A percentile compares a stretch with the other conserved stretches of the same genome.
phyloP scores from a whole-genome alignment of 2,329 filamentous ascomycete genomes.

The Fusarium sp. region DNA sequence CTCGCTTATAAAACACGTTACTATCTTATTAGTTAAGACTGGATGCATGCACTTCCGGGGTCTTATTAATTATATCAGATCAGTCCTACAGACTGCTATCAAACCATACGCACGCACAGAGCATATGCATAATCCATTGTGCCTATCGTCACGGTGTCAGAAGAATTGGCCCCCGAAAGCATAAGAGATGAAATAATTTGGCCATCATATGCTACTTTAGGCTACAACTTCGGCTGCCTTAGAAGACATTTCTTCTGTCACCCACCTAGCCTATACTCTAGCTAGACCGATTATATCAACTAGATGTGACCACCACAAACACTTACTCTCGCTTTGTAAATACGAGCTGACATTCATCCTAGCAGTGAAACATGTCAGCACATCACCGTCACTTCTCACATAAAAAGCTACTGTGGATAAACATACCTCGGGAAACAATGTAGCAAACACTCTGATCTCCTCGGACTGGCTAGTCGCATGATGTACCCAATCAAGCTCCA shows the following conservation, averaged over 20 bases:
- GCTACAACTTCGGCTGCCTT: too few relatives aligned
- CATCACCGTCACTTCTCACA: fast-evolving
- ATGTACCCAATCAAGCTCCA: conserved; percentile 64
- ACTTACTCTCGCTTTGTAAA: conserved; percentile 7
- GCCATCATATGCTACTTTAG: too few relatives aligned
- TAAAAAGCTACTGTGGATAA: fast-evolving
- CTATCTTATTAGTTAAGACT: not conserved
- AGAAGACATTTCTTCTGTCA: too few relatives aligned
- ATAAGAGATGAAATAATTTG: too few relatives aligned
- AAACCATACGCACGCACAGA: too few relatives aligned
- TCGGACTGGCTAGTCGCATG: conserved; percentile 61
- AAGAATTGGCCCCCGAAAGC: too few relatives aligned
- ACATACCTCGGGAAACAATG: conserved; percentile 61
- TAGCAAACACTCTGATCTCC: conserved; percentile 63
- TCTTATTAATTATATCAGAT: too few relatives aligned
- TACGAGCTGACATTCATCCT: conserved; percentile 30
- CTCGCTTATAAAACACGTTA: too few relatives aligned
- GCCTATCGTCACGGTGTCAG: too few relatives aligned
- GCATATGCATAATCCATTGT: too few relatives aligned
- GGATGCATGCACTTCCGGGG: not conserved
- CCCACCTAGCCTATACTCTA: not conserved
- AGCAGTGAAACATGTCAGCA: not conserved
- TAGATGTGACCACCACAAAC: not conserved
- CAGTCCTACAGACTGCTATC: too few relatives aligned
- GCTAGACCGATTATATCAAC: too few relatives aligned